Base-by-base conservation (phyloP, 1,284 basidiomycete genomes). In the Tremellales sp. region DNA sequence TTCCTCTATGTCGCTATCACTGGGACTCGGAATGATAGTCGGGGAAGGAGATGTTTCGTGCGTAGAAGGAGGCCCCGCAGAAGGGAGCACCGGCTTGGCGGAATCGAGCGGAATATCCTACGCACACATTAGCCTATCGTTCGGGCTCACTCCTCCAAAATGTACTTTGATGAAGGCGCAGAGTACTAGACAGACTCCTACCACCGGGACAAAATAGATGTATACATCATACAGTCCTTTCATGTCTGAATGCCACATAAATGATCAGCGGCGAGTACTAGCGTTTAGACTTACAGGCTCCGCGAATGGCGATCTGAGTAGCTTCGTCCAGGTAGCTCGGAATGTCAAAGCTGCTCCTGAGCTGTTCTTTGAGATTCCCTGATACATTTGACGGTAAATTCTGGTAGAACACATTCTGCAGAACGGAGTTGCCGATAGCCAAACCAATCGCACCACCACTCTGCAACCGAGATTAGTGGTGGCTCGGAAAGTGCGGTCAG, bases 371-470 rank as follows among this genome's bases (percentile, higher is more conserved):
- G 1, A 47, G 24, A 4, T 21, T 27, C 2, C 29, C 24, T 2
- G 56, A 32, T 2, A 60, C 34, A 26, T 19, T 18, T 8, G 33
- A 5, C 3, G 60, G 60, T 3, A 60, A 43, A 18, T 47, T 31
- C 10, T 35, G 13, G 13, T 33, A 21, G 39, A 60, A 63, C 16
- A 54, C 36, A 22, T 53, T 51, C 39, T 60, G 58, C 22, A 63
- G 35, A 14, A 60, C 44, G 5, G 52, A 50, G 34, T 54, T 63
- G 4, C 54, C 48, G 13, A 61, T 31, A 0, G 61, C 58, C 2
- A 63, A 53, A 13, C 58, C 61, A 1, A 56, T 48, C 0, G 57
- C 58, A 4, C 61, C 61, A n/a, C 61, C 61, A 26, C 51, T 48
- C 47, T 47, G 21, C 18, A 25, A 10, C 8, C 16, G 21, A 36